A percentile compares a stretch with the other conserved stretches of the same genome.
phyloP scores from a whole-genome alignment of 192 early-diverging fungal genomes.

The Umbelopsis vinacea region DNA sequence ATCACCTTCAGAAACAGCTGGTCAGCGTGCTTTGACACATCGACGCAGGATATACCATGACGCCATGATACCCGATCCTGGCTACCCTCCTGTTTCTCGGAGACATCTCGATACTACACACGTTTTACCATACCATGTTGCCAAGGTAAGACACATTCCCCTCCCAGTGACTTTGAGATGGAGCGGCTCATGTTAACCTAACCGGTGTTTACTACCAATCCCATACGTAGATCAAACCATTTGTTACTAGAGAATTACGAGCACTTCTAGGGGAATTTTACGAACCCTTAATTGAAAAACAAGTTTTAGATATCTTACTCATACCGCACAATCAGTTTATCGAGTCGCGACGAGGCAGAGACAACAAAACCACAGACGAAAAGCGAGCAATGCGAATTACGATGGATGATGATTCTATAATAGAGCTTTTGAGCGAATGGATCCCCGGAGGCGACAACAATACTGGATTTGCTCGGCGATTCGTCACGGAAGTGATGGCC shows the following conservation, averaged over 20 bases:
- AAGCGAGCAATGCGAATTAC: not conserved
- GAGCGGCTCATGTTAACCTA: not conserved
- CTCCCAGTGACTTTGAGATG: no score
- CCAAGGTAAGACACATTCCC: not conserved
- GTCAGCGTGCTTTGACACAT: conserved; percentile 8
- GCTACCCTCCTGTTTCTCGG: conserved; percentile 15
- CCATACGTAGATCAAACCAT: conserved; percentile 4
- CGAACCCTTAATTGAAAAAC: conserved; percentile 23
- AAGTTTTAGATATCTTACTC: conserved; percentile 17
- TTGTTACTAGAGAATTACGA: conserved; percentile 21
- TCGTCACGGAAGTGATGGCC: conserved; percentile 23
- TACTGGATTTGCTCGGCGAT: conserved; percentile 12
- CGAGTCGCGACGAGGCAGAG: not conserved
- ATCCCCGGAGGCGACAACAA: conserved; percentile 9
- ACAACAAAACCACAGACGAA: not conserved
- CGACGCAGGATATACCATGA: conserved; percentile 22
- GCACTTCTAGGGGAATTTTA: conserved; percentile 13
- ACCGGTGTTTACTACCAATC: not conserved
- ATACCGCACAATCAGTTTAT: conserved; percentile 18
- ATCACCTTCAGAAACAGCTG: not conserved
- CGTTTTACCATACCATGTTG: conserved; percentile 28
- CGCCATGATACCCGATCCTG: not conserved
- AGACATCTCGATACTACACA: conserved; percentile 2
- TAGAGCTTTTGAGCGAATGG: conserved; percentile 23
- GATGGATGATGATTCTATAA: conserved; percentile 22